Conservation (phyloP, 257 asterid genomes). For the Orobanche coerulescens region DNA sequence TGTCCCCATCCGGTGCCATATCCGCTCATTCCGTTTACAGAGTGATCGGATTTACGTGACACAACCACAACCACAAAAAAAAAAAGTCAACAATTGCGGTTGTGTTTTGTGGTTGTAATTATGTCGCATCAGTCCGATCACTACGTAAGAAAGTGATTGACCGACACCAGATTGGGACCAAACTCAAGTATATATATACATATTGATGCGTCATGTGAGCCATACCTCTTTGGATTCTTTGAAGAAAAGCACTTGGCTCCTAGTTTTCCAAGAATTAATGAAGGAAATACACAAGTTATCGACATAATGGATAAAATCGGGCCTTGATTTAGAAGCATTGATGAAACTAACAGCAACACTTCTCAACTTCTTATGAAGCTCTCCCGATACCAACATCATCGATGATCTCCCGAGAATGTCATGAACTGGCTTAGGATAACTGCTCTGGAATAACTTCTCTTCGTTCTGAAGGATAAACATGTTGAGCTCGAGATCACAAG, state of each 20-base stretch:
- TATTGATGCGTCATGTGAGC: no score
- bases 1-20: no score
- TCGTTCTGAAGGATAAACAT: conserved; percentile 63
- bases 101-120: no score
- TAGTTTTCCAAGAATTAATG: conserved; percentile 34
- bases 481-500: conserved; percentile 57
- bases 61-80: no score
- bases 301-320: conserved; percentile 26
- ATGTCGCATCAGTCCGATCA: no score
- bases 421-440: conserved; percentile 53
- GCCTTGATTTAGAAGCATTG: conserved; percentile 36
- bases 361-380: conserved; percentile 49
- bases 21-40: no score
- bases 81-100: no score
- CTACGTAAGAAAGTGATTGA: no score
- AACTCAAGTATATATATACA: no score
- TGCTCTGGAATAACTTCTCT: conserved; percentile 42
- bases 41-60: no score
- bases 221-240: conserved; percentile 66
- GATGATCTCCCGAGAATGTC: conserved; percentile 55
- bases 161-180: no score
- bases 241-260: conserved; percentile 31
- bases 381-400: conserved; percentile 51
- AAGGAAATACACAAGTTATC: conserved; percentile 29
- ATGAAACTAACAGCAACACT: conserved; percentile 39